A percentile compares a stretch with the other conserved stretches of the same genome.
Evolutionary conservation across 179 eudicot genomes (phyloP).

Genomic region (Nepenthes alata): DNA sequence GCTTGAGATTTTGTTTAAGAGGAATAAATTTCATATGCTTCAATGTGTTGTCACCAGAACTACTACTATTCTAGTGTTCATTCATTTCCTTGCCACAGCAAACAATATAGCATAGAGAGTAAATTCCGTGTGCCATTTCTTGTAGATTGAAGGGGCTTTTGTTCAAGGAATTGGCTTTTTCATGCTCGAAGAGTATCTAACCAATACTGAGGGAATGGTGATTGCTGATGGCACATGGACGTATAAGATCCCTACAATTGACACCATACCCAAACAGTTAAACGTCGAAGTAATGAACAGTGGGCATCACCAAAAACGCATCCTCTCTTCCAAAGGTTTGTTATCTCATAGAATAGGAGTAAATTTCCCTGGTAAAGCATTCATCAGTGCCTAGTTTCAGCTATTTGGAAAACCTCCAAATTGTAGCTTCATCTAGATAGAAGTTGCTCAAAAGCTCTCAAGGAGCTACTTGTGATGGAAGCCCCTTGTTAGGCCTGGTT

Average conservation of each 20-base stretch:
- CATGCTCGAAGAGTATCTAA: constrained; percentile 67
- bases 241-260: constrained; percentile 83
- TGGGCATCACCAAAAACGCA: constrained; percentile 66
- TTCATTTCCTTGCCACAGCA: neutral
- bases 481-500: no score
- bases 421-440: no score
- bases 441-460: no score
- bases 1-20: neutral
- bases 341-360: neutral
- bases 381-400: neutral
- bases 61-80: no score
- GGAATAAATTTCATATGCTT: neutral
- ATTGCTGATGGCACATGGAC: constrained; percentile 65
- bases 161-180: constrained; percentile 92
- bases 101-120: neutral
- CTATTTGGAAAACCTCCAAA: neutral
- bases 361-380: no score
- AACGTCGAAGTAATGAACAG: constrained; percentile 72
- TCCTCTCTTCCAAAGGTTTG: constrained; percentile 90
- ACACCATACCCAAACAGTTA: constrained; percentile 64
- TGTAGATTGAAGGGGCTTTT: constrained; percentile 87
- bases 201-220: constrained; percentile 61
- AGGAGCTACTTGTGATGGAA: no score
- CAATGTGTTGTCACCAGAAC: neutral
- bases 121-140: neutral